Evolutionary conservation across 1,284 basidiomycete species (phyloP).

Genomic region (Athelia sp.): DNA sequence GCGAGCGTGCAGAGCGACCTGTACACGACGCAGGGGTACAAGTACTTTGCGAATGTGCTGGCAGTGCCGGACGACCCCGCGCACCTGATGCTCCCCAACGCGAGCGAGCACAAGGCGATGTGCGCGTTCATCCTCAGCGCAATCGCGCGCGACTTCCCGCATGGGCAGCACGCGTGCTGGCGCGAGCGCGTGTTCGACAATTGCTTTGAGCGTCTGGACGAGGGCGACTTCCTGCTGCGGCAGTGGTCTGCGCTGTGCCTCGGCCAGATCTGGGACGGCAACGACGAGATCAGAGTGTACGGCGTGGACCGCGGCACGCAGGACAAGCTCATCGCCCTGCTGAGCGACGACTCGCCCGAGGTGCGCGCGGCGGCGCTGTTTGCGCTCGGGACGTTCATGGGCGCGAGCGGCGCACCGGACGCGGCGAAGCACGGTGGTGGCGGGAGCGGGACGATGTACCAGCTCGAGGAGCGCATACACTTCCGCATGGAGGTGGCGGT

Average conservation of each 20-base stretch:
- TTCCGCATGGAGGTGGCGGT: slow-evolving; percentile 78
- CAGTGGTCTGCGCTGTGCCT: slow-evolving; percentile 96
- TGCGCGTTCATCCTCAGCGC: slow-evolving; percentile 97
- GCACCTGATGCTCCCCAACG: slow-evolving; percentile 71
- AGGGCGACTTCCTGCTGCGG: slow-evolving; percentile 86
- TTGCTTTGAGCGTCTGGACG: slow-evolving; percentile 84
- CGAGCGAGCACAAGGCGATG: slow-evolving; percentile 97
- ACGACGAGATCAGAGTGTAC: slow-evolving; percentile 87
- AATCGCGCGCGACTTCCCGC: slow-evolving; percentile 83
- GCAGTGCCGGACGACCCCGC: slow-evolving; percentile 55
- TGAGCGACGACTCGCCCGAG: slow-evolving; percentile 89
- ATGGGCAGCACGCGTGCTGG: slow-evolving; percentile 86
- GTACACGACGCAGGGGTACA: slow-evolving; percentile 81
- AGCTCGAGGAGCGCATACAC: slow-evolving; percentile 76
- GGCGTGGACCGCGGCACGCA: slow-evolving; percentile 83
- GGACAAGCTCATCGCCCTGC: slow-evolving; percentile 78
- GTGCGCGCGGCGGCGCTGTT: slow-evolving; percentile 91
- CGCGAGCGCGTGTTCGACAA: slow-evolving; percentile 85
- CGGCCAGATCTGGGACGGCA: slow-evolving; percentile 92
- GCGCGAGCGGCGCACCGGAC: slow-evolving; percentile 76
- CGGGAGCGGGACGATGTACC: slow-evolving; percentile 82
- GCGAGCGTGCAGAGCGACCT: slow-evolving; percentile 90
- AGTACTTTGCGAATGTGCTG: slow-evolving; percentile 85
- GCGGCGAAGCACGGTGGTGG: slow-evolving; percentile 71
- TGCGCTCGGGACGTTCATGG: slow-evolving; percentile 91